Conservation (phyloP, 441 rosid species). For the Pelargonium cotyledonis region DNA sequence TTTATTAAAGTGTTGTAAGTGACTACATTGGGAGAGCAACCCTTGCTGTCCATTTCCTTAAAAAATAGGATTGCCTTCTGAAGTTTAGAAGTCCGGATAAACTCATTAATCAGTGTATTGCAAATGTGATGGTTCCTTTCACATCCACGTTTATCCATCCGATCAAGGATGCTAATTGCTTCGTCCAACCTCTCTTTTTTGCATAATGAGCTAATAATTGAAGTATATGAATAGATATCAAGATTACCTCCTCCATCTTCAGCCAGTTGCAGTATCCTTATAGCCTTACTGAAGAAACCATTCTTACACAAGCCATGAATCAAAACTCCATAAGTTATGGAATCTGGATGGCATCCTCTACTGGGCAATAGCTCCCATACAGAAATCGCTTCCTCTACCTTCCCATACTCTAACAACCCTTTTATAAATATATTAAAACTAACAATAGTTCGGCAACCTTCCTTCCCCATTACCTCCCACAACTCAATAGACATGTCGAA, state of each 20-base stretch:
- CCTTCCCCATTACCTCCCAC: slow-evolving; percentile 71
- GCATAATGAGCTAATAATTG: slow-evolving; percentile 64
- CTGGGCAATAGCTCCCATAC: slow-evolving; percentile 54
- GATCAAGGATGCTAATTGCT: slow-evolving; percentile 45
- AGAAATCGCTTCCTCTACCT: slow-evolving; percentile 56
- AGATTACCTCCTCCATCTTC: slow-evolving; percentile 37
- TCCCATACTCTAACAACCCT: slow-evolving; percentile 57
- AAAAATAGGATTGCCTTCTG: slow-evolving; percentile 50
- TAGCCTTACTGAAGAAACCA: slow-evolving; percentile 67
- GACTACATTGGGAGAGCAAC: slow-evolving; percentile 45
- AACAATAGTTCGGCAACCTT: slow-evolving; percentile 41
- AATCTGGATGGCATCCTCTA: slow-evolving; percentile 43
- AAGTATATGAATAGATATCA: slow-evolving; percentile 60
- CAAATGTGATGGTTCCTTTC: slow-evolving; percentile 46
- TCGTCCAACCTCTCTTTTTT: slow-evolving; percentile 63
- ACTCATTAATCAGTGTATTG: slow-evolving; percentile 58
- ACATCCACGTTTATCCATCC: slow-evolving; percentile 38
- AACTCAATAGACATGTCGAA: slow-evolving; percentile 58
- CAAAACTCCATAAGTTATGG: slow-evolving; percentile 55
- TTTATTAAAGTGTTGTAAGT: slow-evolving; percentile 62
- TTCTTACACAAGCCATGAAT: slow-evolving; percentile 76
- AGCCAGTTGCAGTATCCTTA: slow-evolving; percentile 50
- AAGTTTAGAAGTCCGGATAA: slow-evolving; percentile 53
- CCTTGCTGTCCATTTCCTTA: slow-evolving; percentile 44
- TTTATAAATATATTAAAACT: slow-evolving; percentile 64